Conservation (phyloP, 2,329 filamentous ascomycete genomes). For the Aspergillus brasiliensis region DNA sequence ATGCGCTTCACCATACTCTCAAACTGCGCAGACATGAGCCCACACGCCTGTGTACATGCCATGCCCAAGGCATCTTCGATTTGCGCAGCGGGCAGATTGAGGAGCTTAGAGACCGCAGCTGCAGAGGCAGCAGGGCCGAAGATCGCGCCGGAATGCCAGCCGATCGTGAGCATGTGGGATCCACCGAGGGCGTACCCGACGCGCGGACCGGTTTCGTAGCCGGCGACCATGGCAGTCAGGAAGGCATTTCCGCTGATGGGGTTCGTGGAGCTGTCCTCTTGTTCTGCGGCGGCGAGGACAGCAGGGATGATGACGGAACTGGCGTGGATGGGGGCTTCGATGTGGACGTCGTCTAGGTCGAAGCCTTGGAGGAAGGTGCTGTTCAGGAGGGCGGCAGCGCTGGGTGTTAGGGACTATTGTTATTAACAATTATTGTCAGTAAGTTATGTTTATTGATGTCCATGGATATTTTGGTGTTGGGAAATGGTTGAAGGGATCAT, state of each 20-base stretch:
- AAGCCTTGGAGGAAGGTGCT: conserved; percentile 48
- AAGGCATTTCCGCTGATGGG: conserved; percentile 32
- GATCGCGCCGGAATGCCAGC: conserved; percentile 46
- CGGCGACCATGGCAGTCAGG: conserved; percentile 40
- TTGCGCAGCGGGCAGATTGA: conserved; percentile 29
- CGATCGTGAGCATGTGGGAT: conserved; percentile 38
- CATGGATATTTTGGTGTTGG: conserved; percentile 23
- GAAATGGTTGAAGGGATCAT: too few relatives aligned
- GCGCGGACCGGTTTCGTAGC: conserved; percentile 44
- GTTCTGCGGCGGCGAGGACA: conserved; percentile 38
- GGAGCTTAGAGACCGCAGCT: conserved; percentile 32
- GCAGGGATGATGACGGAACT: conserved; percentile 42
- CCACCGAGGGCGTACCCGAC: conserved; percentile 43
- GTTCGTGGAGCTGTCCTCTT: not conserved
- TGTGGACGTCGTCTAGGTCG: conserved; percentile 50
- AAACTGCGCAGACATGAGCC: conserved; percentile 47
- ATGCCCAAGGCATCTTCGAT: conserved; percentile 43
- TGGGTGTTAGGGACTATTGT: conserved; percentile 35
- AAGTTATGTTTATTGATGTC: not conserved
- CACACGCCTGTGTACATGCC: conserved; percentile 44
- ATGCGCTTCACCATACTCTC: conserved; percentile 49
- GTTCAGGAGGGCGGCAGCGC: conserved; percentile 44
- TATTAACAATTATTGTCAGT: conserved; percentile 18
- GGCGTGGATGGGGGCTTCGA: conserved; percentile 43
- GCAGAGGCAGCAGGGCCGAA: conserved; percentile 43